phyloP scores from a whole-genome alignment of 129 eudicot genomes.

The Sambucus nigra region DNA sequence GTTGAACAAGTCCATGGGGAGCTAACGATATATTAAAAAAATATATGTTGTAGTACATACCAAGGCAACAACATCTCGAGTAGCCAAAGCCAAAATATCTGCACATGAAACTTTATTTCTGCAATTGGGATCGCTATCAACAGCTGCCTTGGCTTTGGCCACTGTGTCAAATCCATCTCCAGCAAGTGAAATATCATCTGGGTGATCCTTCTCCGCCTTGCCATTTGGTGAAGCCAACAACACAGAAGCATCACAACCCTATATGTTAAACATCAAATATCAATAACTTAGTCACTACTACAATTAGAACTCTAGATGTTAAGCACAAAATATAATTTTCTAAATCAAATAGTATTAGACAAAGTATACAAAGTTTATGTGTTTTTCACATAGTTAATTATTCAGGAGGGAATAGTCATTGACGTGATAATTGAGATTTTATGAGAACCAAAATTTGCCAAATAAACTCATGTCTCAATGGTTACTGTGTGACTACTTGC shows the following conservation, averaged over 20 bases:
- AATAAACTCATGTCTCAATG: no score
- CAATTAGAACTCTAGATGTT: no score
- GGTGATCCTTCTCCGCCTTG: constrained; percentile 71
- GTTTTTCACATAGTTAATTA: no score
- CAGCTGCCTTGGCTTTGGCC: constrained; percentile 68
- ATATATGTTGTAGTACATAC: constrained; percentile 23
- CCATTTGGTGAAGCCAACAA: constrained; percentile 44
- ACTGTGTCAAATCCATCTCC: constrained; percentile 96
- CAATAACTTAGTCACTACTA: neutral
- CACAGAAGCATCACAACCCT: constrained; percentile 96
- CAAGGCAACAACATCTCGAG: constrained; percentile 77
- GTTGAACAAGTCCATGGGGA: no score
- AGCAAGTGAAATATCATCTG: constrained; percentile 60
- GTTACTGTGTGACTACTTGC: no score
- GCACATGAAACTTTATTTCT: constrained; percentile 85
- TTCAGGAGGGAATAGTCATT: no score
- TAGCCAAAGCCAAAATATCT: constrained; percentile 86
- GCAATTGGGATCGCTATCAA: constrained; percentile 60
- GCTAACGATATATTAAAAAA: no score
- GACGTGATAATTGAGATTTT: no score
- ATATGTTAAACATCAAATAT: neutral
- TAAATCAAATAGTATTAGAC: no score
- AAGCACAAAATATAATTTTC: no score
- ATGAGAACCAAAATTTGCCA: no score
- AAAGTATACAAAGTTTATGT: no score